Evolutionary conservation across 164 flowering plant genomes (phyloP), one percentile per base, ranked within the genome.

Genomic region (Chimonanthus praecox): DNA sequence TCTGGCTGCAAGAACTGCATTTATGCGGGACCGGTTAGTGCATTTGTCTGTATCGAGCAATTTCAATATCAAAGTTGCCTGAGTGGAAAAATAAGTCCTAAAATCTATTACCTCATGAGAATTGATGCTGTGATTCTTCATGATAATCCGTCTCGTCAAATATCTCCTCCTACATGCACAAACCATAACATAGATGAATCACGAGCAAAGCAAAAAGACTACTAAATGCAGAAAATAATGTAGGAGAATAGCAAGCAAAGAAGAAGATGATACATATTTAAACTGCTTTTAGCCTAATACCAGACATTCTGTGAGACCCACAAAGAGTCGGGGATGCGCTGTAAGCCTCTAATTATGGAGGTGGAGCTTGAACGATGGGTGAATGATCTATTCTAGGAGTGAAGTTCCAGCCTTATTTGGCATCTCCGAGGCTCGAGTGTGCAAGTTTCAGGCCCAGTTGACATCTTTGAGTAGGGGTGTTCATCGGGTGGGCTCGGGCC

Each of bases 121-220:
- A 43, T 43, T 44, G 49, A 50, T 64, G 80, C 68, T 73, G 80
- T 64, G 21, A 82, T 64, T 73, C 76, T 65, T 80, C 82, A 5
- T 73, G 84, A 70, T 83, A 78, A 80, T 84, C 88, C 2, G 86
- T 85, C 80, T 85, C 88, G 47, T 85, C 88, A 77, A 66, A 84
- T 73, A 84, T 85, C 75, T 85, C 88, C 83, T 84, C 88, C 86
- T 85, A 64, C 75, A 82, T 7, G 47, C 6, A 45, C 18, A 16
- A 67, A n/a, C 33, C 11, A 66, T 18, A n/a, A 54, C 44, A 18
- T 43, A 47, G 68, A 33, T 62, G 65, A 18, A 62, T 65, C 10
- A 65, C 68, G 13, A 65, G 5, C 68, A 33, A 33, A 3, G 47
- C 8, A 44, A 5, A 21, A 6, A 5, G 43, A 65, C 8, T 21